Evolutionary conservation across 345 rosid genomes (phyloP), one percentile per base, ranked within the genome.

Genomic region (Sisymbrium irio): DNA sequence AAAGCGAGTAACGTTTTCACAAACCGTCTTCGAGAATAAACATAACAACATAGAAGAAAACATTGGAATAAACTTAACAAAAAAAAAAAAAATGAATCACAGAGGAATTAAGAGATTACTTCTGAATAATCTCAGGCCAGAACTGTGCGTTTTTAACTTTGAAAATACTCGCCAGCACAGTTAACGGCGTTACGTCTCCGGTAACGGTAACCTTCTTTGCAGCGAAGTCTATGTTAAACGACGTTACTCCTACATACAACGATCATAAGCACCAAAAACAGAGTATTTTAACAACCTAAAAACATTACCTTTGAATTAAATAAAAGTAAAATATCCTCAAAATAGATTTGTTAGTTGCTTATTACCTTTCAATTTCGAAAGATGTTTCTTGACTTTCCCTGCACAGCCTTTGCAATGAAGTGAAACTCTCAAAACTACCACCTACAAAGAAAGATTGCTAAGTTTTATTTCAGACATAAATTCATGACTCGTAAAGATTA

Each of bases 331-430:
- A 71, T 10, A 61, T 17, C 19, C 4, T 27, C 4, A 28, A 60
- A 35, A 9, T 11, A 46, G 9, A 1, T 4, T 19, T 7, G 50
- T 7, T 60, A 3, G 1, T 28, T 32, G 9, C 10, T 44, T 45
- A 9, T 37, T 77, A 91, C 98, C 98, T 84, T 89, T 82, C 87
- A 93, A 79, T 85, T 83, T 91, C 20, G 98, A 93, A 44, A 90
- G 79, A 86, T 93, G 98, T 77, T 93, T 93, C 80, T 87, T 87
- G 18, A 91, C 81, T 91, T 91, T 91, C 51, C 92, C 89, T 72
- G 86, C 97, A 72, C 97, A 93, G 39, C 93, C 98, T 88, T 79
- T 91, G 82, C 98, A 91, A 80, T 93, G 97, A 53, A 93, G 77
- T 64, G 98, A 93, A 74, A 93, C 98, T 81, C 90, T 86, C 82